These are phyloP conservation scores for Penicillium antarcticum DNA, from an alignment of 495 filamentous ascomycete species.

Conservation along the genomic window DNA sequence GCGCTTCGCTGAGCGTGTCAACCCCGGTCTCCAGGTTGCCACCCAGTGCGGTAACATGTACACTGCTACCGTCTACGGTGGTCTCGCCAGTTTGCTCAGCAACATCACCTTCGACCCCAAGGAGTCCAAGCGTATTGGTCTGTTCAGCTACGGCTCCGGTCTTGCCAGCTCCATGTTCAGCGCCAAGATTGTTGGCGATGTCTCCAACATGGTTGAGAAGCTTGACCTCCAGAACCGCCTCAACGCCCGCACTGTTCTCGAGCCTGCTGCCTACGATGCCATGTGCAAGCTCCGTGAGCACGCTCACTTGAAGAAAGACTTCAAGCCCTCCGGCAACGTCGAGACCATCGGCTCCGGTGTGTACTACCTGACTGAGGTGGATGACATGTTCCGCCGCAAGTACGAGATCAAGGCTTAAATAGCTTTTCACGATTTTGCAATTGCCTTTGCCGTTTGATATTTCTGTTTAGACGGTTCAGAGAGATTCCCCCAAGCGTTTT, in stretches of 20 bases:
- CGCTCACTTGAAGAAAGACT: slow-evolving; percentile 91
- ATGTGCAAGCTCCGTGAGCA: slow-evolving; percentile 93
- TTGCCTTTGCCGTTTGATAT: slow-evolving; percentile 32
- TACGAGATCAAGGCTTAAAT: slow-evolving; percentile 84
- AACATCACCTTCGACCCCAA: slow-evolving; percentile 67
- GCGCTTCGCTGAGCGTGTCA: slow-evolving; percentile 83
- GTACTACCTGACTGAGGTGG: slow-evolving; percentile 87
- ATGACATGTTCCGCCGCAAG: slow-evolving; percentile 91
- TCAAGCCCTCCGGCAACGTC: slow-evolving; percentile 70
- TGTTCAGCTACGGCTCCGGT: slow-evolving; percentile 96
- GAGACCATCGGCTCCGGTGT: slow-evolving; percentile 74
- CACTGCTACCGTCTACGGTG: slow-evolving; percentile 88
- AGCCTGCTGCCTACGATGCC: slow-evolving; percentile 85
- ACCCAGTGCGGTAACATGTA: slow-evolving; percentile 99
- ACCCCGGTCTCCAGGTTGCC: slow-evolving; percentile 79
- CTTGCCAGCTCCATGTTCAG: slow-evolving; percentile 89
- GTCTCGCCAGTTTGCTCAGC: slow-evolving; percentile 72
- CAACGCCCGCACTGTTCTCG: slow-evolving; percentile 63
- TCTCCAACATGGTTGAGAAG: slow-evolving; percentile 70
- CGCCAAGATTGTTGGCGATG: slow-evolving; percentile 75
- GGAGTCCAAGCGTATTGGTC: slow-evolving; percentile 79
- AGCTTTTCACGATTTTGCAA: slow-evolving; percentile 13
- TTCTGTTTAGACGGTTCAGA: slow-evolving; percentile 36
- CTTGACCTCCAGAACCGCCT: slow-evolving; percentile 78
- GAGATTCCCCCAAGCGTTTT: slow-evolving; percentile 42